Evolutionary conservation across 371 early-diverging fungal species (phyloP).

Genomic region (Mucor racemosus): DNA sequence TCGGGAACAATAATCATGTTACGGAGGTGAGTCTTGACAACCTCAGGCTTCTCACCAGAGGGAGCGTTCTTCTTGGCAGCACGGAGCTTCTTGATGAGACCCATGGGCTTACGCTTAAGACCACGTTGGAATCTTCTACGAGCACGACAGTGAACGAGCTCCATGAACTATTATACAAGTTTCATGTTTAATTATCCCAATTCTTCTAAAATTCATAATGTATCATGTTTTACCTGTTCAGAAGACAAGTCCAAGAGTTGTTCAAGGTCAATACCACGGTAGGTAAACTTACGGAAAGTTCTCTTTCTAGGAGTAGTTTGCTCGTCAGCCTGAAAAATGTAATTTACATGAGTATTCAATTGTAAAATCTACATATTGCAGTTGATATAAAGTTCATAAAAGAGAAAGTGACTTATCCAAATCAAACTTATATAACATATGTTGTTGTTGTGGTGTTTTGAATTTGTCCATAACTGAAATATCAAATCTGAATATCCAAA

Average conservation of each 20-base stretch:
- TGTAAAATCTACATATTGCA: background rate
- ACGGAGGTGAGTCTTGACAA: too few relatives aligned
- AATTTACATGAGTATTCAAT: constrained; percentile 6
- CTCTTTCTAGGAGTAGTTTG: constrained; percentile 72
- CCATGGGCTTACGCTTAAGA: constrained; percentile 96
- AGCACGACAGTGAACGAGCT: constrained; percentile 93
- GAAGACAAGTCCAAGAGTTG: constrained; percentile 65
- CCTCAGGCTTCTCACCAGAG: too few relatives aligned
- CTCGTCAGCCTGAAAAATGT: constrained; percentile 53
- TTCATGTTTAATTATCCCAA: too few relatives aligned
- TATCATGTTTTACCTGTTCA: constrained; percentile 31
- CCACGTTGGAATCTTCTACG: constrained; percentile 98
- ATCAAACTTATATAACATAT: too few relatives aligned
- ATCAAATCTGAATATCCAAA: too few relatives aligned
- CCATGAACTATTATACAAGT: constrained; percentile 71
- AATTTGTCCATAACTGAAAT: too few relatives aligned
- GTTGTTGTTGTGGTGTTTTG: too few relatives aligned
- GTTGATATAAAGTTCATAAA: background rate
- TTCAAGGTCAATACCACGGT: constrained; percentile 95
- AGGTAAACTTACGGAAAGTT: constrained; percentile 97
- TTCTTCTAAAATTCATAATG: background rate
- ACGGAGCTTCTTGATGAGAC: constrained; percentile 53
- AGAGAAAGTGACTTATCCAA: background rate
- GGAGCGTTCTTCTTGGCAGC: too few relatives aligned
- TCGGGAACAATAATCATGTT: too few relatives aligned